Evolutionary conservation across 2,329 filamentous ascomycete genomes (phyloP).

Genomic region (Penicillium sp.): DNA sequence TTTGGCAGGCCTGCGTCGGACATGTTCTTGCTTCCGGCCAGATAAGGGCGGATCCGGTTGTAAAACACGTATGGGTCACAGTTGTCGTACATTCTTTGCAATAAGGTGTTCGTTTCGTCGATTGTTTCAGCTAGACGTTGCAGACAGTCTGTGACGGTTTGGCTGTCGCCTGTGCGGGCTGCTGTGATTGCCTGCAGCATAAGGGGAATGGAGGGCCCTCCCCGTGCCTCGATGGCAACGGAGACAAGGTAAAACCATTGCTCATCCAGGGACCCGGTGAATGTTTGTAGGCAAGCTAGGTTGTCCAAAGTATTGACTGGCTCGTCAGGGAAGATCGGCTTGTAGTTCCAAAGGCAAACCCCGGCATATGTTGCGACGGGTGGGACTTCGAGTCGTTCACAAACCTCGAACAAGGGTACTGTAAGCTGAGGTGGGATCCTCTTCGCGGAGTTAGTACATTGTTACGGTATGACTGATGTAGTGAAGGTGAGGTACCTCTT

Average conservation of each 20-base stretch:
- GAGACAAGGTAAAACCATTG: constrained; percentile 99
- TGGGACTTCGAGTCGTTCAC: constrained; percentile 76
- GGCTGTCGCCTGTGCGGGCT: constrained; percentile 68
- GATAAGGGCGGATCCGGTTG: constrained; percentile 90
- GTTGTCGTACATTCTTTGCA: constrained; percentile 90
- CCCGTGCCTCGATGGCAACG: constrained; percentile 90
- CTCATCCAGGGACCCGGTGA: constrained; percentile 92
- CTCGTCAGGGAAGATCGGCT: constrained; percentile 83
- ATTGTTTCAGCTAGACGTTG: constrained; percentile 80
- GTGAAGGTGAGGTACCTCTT: constrained; percentile 58
- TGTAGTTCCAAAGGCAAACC: constrained; percentile 95
- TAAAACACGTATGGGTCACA: constrained; percentile 96
- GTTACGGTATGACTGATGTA: background rate
- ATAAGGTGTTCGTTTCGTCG: constrained; percentile 75
- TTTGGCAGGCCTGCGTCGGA: constrained; percentile 84
- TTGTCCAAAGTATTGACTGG: constrained; percentile 82
- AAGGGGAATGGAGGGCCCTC: constrained; percentile 79
- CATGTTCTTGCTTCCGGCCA: constrained; percentile 98
- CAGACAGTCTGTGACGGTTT: constrained; percentile 75
- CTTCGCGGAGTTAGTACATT: constrained; percentile 32
- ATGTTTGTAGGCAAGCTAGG: constrained; percentile 81
- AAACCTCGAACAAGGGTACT: constrained; percentile 76
- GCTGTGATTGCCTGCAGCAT: constrained; percentile 88
- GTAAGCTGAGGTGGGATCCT: constrained; percentile 78
- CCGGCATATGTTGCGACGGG: constrained; percentile 93